phyloP scores from a whole-genome alignment of 2,329 filamentous ascomycete species.

The Aspergillus nomiae region DNA sequence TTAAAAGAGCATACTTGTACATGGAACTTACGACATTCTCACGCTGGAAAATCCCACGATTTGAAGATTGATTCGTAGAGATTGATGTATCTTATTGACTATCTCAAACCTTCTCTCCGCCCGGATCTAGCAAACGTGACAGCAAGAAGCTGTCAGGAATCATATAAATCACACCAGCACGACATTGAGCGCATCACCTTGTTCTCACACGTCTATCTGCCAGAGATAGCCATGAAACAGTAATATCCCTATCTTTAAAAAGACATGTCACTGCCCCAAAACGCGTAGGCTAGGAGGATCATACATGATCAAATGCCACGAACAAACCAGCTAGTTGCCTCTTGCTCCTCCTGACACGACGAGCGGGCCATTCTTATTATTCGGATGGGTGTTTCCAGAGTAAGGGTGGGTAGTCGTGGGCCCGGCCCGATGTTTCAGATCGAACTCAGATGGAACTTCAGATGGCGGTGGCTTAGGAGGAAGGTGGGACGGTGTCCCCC shows the following conservation, averaged over 20 bases:
- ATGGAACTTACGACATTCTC: background rate
- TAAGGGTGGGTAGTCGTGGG: slow-evolving; percentile 24
- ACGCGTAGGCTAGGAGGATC: background rate
- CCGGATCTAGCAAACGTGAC: slow-evolving; percentile 1
- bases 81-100: background rate
- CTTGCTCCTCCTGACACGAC: slow-evolving; percentile 42
- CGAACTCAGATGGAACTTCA: slow-evolving; percentile 45
- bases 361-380: slow-evolving; percentile 37
- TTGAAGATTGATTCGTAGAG: background rate
- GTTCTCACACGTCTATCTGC: slow-evolving; percentile 6
- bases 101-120: background rate
- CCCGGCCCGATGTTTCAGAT: slow-evolving; percentile 38
- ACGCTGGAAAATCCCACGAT: background rate
- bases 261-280: background rate
- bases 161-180: background rate
- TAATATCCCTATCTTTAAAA: background rate
- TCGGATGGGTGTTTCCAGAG: slow-evolving; percentile 22
- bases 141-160: background rate
- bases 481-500: slow-evolving; percentile 53
- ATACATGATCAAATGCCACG: slow-evolving; percentile 1
- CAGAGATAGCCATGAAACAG: slow-evolving; percentile 8
- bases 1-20: background rate
- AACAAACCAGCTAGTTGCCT: slow-evolving; percentile 22
- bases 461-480: slow-evolving; percentile 55
- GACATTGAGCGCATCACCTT: background rate